These are phyloP conservation scores for Trematosphaeria pertusa DNA, from an alignment of 2,329 filamentous ascomycete genomes.

Conservation along the genomic window DNA sequence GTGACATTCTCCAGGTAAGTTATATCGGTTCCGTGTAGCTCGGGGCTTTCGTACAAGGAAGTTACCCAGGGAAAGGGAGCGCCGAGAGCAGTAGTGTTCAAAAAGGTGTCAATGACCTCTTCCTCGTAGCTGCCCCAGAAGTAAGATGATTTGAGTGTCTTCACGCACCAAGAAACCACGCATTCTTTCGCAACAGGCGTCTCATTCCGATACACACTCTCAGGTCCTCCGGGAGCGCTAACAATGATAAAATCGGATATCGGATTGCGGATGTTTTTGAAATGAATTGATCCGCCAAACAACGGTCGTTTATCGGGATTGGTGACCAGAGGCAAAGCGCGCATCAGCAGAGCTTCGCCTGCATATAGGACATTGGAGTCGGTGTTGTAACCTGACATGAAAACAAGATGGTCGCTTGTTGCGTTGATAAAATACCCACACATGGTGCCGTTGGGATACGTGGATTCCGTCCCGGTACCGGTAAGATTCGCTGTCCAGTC, in stretches of 20 bases:
- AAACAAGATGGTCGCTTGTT: constrained; percentile 15
- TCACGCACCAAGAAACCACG: constrained; percentile 31
- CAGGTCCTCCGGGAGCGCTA: constrained; percentile 2
- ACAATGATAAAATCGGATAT: constrained; percentile 17
- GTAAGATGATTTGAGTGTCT: constrained; percentile 28
- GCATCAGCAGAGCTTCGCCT: constrained; percentile 19
- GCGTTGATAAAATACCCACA: constrained; percentile 37
- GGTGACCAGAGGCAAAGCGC: constrained; percentile 18
- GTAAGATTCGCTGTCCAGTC: constrained; percentile 20
- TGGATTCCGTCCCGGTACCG: constrained; percentile 1
- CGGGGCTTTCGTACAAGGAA: too few species aligned
- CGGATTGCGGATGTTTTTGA: constrained; percentile 18
- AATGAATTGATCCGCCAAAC: constrained; percentile 26
- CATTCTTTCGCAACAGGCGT: constrained; percentile 25
- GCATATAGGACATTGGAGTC: constrained; percentile 1
- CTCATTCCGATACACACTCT: constrained; percentile 10
- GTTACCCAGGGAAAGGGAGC: constrained; percentile 16
- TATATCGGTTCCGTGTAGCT: constrained; percentile 2
- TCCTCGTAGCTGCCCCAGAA: constrained; percentile 20
- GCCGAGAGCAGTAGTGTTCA: constrained; percentile 17
- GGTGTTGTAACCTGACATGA: constrained; percentile 27
- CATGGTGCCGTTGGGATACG: constrained; percentile 9
- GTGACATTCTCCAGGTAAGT: constrained; percentile 14
- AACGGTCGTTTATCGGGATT: not conserved
- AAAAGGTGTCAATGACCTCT: constrained; percentile 11